Conservation (phyloP, 1,284 basidiomycete genomes). For the Malassezia globosa region DNA sequence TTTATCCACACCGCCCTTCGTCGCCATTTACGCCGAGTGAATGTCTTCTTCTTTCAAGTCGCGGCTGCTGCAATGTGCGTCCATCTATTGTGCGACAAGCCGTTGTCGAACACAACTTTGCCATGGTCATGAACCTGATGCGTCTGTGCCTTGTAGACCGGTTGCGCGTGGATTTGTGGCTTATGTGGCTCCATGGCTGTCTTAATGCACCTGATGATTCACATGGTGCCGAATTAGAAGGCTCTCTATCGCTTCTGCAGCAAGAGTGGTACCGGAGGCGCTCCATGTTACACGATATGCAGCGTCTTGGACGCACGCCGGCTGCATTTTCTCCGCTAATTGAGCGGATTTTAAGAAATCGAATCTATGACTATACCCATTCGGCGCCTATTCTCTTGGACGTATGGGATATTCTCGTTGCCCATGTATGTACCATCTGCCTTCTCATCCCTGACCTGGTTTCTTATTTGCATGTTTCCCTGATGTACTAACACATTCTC, state of each 20-base stretch:
- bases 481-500: too few relatives aligned
- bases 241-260: conserved; percentile 7
- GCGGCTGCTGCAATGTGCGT: neutral
- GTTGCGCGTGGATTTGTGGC: conserved; percentile 38
- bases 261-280: conserved; percentile 11
- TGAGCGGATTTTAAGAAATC: conserved; percentile 11
- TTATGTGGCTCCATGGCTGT: conserved; percentile 32
- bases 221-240: neutral
- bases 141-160: conserved; percentile 36
- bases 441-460: too few relatives aligned
- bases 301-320: neutral
- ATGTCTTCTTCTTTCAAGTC: neutral
- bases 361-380: conserved; percentile 3
- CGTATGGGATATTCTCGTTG: conserved; percentile 16
- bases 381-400: conserved; percentile 5
- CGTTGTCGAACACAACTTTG: conserved; percentile 38
- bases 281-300: neutral
- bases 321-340: conserved; percentile 1
- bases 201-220: neutral
- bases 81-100: conserved; percentile 31
- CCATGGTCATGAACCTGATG: conserved; percentile 27
- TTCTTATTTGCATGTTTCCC: too few relatives aligned
- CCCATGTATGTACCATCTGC: conserved; percentile 6
- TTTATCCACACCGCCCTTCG: neutral
- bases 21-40: neutral